Conservation (phyloP, 1,139 yeast genomes). For the Sugiyamaella paludigena region DNA sequence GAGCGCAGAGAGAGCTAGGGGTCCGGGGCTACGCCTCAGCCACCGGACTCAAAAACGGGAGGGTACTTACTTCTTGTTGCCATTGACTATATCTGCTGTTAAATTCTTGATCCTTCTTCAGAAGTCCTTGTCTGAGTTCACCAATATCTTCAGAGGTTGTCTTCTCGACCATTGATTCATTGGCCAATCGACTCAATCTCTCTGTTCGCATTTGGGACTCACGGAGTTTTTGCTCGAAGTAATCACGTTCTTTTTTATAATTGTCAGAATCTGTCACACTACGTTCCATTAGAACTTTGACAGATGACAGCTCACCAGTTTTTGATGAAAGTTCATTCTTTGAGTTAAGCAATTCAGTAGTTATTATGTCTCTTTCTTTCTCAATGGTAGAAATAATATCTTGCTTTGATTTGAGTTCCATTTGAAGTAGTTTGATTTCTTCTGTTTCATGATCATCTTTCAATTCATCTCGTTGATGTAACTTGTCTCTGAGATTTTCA, state of each 20-base stretch:
- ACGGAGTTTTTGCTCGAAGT: slow-evolving; percentile 20
- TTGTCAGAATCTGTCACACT: slow-evolving; percentile 23
- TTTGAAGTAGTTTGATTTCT: neutral
- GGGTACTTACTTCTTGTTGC: slow-evolving; percentile 15
- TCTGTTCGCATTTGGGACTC: slow-evolving; percentile 17
- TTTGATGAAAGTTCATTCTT: slow-evolving; percentile 6
- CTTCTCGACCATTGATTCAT: slow-evolving; percentile 20
- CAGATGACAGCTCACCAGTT: slow-evolving; percentile 21
- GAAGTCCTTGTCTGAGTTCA: slow-evolving; percentile 18
- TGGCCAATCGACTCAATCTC: slow-evolving; percentile 17
- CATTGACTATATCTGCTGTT: slow-evolving; percentile 14
- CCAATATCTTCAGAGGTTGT: slow-evolving; percentile 19
- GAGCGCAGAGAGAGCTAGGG: too few relatives aligned
- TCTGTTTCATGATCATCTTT: neutral
- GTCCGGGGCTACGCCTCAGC: too few relatives aligned
- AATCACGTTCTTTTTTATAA: slow-evolving; percentile 24
- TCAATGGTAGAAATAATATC: slow-evolving; percentile 2
- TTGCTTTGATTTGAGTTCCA: slow-evolving; percentile 10
- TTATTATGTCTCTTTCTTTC: slow-evolving; percentile 5
- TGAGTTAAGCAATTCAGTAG: slow-evolving; percentile 5
- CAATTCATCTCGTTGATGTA: neutral
- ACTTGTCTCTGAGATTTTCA: slow-evolving; percentile 16
- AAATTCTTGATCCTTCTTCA: slow-evolving; percentile 19
- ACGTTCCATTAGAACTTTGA: slow-evolving; percentile 23
- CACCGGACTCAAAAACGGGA: too few relatives aligned